Percentiles rank a stretch among this genome's conserved stretches.
phyloP scores from a whole-genome alignment of 2,329 filamentous ascomycete genomes.

The Penicillium corylophilum region DNA sequence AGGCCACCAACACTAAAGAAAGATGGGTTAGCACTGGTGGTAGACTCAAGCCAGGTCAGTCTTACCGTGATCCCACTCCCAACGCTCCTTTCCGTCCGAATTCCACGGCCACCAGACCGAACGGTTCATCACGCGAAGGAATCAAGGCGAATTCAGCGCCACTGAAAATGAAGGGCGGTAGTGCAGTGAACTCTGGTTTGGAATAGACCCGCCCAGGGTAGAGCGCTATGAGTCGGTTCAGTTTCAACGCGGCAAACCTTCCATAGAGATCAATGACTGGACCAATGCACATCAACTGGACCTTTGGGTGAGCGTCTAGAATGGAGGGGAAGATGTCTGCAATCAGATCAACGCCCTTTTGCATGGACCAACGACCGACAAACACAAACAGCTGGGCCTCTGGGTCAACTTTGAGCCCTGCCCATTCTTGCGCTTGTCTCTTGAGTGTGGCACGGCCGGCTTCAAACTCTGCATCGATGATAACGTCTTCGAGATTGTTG shows the following conservation, averaged over 20 bases:
- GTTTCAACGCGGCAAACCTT: conserved; percentile 65
- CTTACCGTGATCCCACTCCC: conserved; percentile 60
- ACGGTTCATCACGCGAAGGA: conserved; percentile 68
- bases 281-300: conserved; percentile 63
- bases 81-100: conserved; percentile 68
- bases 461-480: conserved; percentile 57
- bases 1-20: conserved; percentile 56
- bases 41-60: too few species aligned
- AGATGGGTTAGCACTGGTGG: too few species aligned
- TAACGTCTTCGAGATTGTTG: conserved; percentile 49
- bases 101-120: conserved; percentile 67
- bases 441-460: conserved; percentile 54
- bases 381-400: conserved; percentile 67
- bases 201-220: conserved; percentile 66
- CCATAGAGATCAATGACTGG: conserved; percentile 69
- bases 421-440: conserved; percentile 66
- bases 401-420: conserved; percentile 61
- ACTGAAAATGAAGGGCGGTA: conserved; percentile 66
- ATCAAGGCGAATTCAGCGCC: conserved; percentile 69
- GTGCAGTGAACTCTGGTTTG: conserved; percentile 66
- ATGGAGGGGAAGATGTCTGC: conserved; percentile 66
- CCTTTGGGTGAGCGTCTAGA: conserved; percentile 59
- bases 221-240: conserved; percentile 62
- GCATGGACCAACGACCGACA: conserved; percentile 67
- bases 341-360: conserved; percentile 68